Base-by-base conservation (phyloP, 129 eudicot species). In the Artemisia annua region DNA sequence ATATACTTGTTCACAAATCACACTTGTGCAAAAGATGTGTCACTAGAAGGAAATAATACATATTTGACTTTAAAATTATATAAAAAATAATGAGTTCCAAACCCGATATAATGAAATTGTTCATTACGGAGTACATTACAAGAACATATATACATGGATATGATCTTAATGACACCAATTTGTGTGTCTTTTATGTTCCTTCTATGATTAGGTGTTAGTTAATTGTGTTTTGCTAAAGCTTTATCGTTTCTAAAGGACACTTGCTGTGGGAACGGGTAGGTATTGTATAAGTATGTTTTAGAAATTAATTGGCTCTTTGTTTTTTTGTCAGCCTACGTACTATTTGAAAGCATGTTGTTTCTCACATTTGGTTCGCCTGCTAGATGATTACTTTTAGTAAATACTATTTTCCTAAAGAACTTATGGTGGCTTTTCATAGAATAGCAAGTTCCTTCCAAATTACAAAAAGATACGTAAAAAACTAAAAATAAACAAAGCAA, bases 301-400 rank as follows among this genome's bases (percentile, higher is more conserved):
- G 13, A 53, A 28, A 32, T 32, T 5, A 63, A 18, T 17, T 70
- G 75, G 55, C 4, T 20, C 6, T 70, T 32, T 19, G 20, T 55
- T 55, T 6, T 55, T 54, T 5, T 12, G 44, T 54, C 75, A 55
- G 18, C 64, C 1, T 70, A 17, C 52, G 1, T 70, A 12, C n/a
- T 4, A 17, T 35, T 32, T 56, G 20, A 70, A 69, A 52, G 30
- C 44, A 16, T 68, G 3, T 51, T 26, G 17, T 50, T 2, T 30
- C 17, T 55, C 64, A 70, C 56, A 32, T n/a, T 63, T 55, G 54
- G 58, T 53, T 11, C 50, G 51, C 57, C 35, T 70, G 54, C 39
- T 35, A 11, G 66, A 66, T 66, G 35, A 56, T 55, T 54, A 39
- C 32, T 54, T 17, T 17, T 70, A 54, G 17, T 18, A 10, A 70